These are phyloP conservation scores for Rutstroemia sp. DNA, from an alignment of 2,329 filamentous ascomycete species.

Conservation along the genomic window DNA sequence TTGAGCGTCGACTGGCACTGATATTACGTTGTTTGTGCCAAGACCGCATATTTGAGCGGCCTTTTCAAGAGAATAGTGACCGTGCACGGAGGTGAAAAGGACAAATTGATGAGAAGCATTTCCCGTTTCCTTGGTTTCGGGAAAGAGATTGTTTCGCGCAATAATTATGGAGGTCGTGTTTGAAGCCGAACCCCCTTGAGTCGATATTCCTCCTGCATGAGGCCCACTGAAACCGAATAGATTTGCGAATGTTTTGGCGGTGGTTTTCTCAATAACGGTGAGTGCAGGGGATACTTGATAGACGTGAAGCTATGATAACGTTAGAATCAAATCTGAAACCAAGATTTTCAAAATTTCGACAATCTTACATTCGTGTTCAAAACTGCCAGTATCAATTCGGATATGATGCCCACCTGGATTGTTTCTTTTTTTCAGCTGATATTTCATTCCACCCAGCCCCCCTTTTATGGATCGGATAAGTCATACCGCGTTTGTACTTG, in stretches of 20 bases:
- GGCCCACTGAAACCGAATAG: slow-evolving; percentile 71
- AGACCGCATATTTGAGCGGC: slow-evolving; percentile 87
- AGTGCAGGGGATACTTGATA: slow-evolving; percentile 90
- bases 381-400: slow-evolving; percentile 75
- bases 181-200: slow-evolving; percentile 74
- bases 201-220: slow-evolving; percentile 58
- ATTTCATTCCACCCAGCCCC: neutral
- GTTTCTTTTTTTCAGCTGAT: neutral
- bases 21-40: slow-evolving; percentile 64
- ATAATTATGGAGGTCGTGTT: slow-evolving; percentile 82
- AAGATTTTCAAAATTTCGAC: neutral
- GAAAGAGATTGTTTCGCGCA: slow-evolving; percentile 79
- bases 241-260: slow-evolving; percentile 61
- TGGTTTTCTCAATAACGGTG: slow-evolving; percentile 80
- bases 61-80: slow-evolving; percentile 93
- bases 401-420: slow-evolving; percentile 65
- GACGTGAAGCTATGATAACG: slow-evolving; percentile 59
- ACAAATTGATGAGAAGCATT: slow-evolving; percentile 62
- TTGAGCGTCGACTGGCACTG: slow-evolving; percentile 62
- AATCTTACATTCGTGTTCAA: slow-evolving; percentile 77
- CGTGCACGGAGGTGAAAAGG: slow-evolving; percentile 81
- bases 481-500: slow-evolving; percentile 72
- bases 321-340: neutral
- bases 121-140: slow-evolving; percentile 66
- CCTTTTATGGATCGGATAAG: slow-evolving; percentile 11